Percentiles rank a stretch among this genome's conserved stretches.
Evolutionary conservation across 2,329 filamentous ascomycete genomes (phyloP).

Genomic region (Talaromyces atroroseus): DNA sequence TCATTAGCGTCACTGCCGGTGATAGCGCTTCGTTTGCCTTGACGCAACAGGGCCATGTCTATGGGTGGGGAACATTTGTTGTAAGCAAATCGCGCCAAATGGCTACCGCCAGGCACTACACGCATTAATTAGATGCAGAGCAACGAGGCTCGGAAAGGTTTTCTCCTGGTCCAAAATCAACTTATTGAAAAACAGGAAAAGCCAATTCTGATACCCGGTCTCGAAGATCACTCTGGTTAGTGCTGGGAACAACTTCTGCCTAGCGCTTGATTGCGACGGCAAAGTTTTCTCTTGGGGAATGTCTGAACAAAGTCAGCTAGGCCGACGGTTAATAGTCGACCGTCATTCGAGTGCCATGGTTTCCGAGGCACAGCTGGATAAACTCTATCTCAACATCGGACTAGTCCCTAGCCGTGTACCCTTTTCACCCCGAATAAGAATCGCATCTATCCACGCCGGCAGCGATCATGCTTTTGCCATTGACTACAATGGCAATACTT

Average conservation of each 20-base stretch:
- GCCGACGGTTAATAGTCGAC: constrained; percentile 54
- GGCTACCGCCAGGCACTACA: background rate
- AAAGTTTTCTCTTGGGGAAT: constrained; percentile 67
- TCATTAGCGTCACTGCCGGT: constrained; percentile 63
- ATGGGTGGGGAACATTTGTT: constrained; percentile 75
- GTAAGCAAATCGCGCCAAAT: too few relatives aligned
- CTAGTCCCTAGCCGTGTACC: constrained; percentile 44
- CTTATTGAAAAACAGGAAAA: constrained; percentile 30
- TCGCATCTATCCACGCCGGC: constrained; percentile 36
- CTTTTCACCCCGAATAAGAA: constrained; percentile 47
- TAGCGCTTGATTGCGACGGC: constrained; percentile 61
- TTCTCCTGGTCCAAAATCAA: constrained; percentile 38
- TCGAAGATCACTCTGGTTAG: constrained; percentile 62
- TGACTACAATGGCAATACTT: constrained; percentile 39
- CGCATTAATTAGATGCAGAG: constrained; percentile 26
- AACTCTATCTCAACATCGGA: background rate
- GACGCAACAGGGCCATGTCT: constrained; percentile 68
- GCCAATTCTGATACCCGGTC: constrained; percentile 42
- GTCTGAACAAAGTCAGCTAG: constrained; percentile 65
- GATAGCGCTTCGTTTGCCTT: constrained; percentile 73
- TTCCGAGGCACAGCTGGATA: constrained; percentile 21
- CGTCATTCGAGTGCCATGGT: constrained; percentile 46
- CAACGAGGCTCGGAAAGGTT: constrained; percentile 55
- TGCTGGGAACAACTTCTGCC: constrained; percentile 64
- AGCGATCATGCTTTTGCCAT: constrained; percentile 46